Base-by-base conservation (phyloP, 768 basidiomycete genomes). In the Leccinellum luteum region DNA sequence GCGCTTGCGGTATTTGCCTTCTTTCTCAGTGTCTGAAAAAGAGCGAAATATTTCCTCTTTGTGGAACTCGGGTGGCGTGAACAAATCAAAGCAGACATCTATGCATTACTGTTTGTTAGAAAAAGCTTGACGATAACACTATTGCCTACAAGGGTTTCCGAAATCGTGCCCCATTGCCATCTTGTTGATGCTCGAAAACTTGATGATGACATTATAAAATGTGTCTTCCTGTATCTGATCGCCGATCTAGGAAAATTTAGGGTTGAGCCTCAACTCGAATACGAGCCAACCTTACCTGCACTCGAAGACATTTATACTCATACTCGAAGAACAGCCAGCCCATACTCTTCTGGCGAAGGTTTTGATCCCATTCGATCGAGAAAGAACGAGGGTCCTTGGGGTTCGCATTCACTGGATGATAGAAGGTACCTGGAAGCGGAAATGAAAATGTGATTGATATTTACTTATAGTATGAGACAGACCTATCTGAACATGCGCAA, bases 31-130 rank as follows among this genome's bases (percentile, higher is more conserved):
- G 0, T 70, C 68, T 45, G 79, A 64, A 1, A 82, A 81, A 6
- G 81, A 68, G 30, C 82, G 76, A 65, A 86, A 80, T 61, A 87
- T 83, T 32, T 82, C 75, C 50, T 85, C 79, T 55, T 75, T 71
- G 65, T 89, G 87, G 14, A 91, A 71, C 10, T 81, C 70, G 0
- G 89, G 87, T 5, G 91, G 90, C 0, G 81, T 83, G 27, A 81
- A 64, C 4, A 85, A 77, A 60, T 89, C 86, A 56, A 90, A 89
- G 65, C 85, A 85, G 27, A 89, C 73, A 69, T 84, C 89, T 90
- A 54, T 25, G 25, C 45, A 6, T 19, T 25, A 28, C 43, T 19
- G 12, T 49, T 49, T 3, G 34, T 64, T 66, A 57, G 60, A 58
- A 12, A 56, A 9, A 68, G 6, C 9, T 52, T 52, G 35, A 48